A percentile compares a stretch with the other conserved stretches of the same genome.
Evolutionary conservation across 2,329 filamentous ascomycete species (phyloP).

Genomic region (Scedosporium aurantiacum): DNA sequence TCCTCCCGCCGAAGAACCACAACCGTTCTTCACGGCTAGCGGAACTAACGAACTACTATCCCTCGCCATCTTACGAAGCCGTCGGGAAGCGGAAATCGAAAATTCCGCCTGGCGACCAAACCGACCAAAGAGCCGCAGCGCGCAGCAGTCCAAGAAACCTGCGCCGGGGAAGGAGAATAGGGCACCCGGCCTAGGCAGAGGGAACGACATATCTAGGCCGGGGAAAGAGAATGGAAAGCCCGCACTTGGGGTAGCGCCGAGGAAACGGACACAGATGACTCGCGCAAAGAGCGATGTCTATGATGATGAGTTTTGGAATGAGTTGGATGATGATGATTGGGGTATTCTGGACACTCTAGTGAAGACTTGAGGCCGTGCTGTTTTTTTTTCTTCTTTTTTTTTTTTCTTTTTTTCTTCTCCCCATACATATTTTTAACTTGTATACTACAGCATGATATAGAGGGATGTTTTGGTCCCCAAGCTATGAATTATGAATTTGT

Average conservation of each 20-base stretch:
- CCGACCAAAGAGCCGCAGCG: slow-evolving; percentile 11
- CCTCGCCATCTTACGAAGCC: slow-evolving; percentile 23
- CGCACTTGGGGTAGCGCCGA: background rate
- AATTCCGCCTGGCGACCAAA: slow-evolving; percentile 17
- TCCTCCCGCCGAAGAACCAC: slow-evolving; percentile 5
- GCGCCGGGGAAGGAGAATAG: background rate
- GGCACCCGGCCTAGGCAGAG: background rate
- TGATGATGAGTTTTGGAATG: no score
- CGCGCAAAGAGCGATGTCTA: background rate
- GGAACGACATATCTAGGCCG: background rate
- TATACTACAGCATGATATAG: no score
- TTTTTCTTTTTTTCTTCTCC: no score
- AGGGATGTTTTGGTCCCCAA: no score
- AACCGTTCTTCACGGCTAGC: slow-evolving; percentile 26
- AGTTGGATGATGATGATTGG: no score
- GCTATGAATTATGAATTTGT: no score
- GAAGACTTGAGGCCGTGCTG: no score
- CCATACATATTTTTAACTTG: no score
- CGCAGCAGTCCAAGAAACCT: background rate
- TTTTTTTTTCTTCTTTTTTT: no score
- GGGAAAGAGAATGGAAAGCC: background rate
- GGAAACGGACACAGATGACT: background rate
- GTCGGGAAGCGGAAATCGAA: slow-evolving; percentile 21
- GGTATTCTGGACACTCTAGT: no score
- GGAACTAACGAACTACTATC: slow-evolving; percentile 23